A percentile compares a stretch with the other conserved stretches of the same genome.
These are phyloP conservation scores for Boletus mariae DNA, from an alignment of 1,284 basidiomycete species.

Conservation along the genomic window DNA sequence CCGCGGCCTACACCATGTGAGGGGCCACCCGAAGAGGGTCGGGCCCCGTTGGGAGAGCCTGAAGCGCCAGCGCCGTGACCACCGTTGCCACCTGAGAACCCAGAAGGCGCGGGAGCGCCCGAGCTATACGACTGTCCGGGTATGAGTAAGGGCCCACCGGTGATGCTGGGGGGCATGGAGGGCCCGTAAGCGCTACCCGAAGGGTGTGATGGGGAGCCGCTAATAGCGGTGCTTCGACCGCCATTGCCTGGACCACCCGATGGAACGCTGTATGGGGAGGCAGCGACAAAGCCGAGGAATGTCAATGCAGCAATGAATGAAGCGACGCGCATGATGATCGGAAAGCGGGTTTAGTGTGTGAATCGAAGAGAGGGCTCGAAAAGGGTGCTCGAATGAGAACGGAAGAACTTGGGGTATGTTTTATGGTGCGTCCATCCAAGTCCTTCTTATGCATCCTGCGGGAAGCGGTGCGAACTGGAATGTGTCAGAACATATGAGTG, in stretches of 20 bases:
- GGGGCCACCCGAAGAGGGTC: neutral
- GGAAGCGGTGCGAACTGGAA: neutral
- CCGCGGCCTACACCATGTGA: neutral
- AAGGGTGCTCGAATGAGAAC: neutral
- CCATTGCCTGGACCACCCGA: neutral
- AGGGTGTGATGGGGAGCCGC: neutral
- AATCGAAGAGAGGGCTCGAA: neutral
- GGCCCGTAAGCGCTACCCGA: neutral
- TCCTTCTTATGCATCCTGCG: slow-evolving; percentile 9
- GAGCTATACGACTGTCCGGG: neutral
- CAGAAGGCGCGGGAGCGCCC: neutral
- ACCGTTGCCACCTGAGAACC: neutral
- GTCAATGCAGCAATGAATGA: slow-evolving; percentile 4
- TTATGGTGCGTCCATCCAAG: neutral
- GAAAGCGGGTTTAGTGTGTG: neutral
- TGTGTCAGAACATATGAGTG: neutral
- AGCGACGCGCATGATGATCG: slow-evolving; percentile 12
- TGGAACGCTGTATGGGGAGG: slow-evolving; percentile 1
- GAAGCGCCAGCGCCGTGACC: neutral
- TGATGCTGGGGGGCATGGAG: neutral
- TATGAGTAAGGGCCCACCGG: neutral
- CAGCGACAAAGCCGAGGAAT: slow-evolving; percentile 8
- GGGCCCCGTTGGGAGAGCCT: neutral
- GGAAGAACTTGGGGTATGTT: neutral
- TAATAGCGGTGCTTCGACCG: neutral